These are phyloP conservation scores for Emericellopsis atlantica DNA, from an alignment of 2,329 filamentous ascomycete genomes.

Conservation along the genomic window DNA sequence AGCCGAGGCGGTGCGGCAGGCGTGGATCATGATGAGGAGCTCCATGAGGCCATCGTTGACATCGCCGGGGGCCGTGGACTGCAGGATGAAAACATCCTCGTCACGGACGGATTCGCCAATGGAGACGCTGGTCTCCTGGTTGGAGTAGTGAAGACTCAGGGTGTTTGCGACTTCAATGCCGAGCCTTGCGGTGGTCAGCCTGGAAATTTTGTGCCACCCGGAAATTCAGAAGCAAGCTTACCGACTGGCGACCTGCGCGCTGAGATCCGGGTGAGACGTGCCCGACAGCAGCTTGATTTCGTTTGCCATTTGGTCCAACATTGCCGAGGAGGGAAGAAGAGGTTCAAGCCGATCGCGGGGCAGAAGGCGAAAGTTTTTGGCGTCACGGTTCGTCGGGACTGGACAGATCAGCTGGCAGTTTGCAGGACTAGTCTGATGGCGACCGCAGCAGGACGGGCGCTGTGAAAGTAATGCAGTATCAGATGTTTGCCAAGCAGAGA, in stretches of 20 bases:
- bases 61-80: constrained; percentile 88
- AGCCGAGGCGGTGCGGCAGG: constrained; percentile 58
- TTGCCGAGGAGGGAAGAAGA: constrained; percentile 9
- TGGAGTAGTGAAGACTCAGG: constrained; percentile 73
- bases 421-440: too few species aligned
- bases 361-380: background rate
- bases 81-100: constrained; percentile 96
- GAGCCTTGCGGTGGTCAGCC: constrained; percentile 32
- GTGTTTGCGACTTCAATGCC: constrained; percentile 70
- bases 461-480: too few species aligned
- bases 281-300: constrained; percentile 40
- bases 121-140: constrained; percentile 80
- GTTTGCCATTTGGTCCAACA: constrained; percentile 35
- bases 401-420: too few species aligned
- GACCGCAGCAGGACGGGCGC: too few species aligned
- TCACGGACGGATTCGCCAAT: constrained; percentile 94
- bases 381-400: background rate
- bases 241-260: constrained; percentile 30
- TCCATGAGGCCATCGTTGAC: constrained; percentile 99
- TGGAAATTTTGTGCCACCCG: background rate
- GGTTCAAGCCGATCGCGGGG: background rate
- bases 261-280: constrained; percentile 34
- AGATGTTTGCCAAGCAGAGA: too few species aligned
- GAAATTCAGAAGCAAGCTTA: constrained; percentile 11
- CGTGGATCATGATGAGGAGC: constrained; percentile 95